These are phyloP conservation scores for Solanum phureja DNA, from an alignment of 257 asterid species.

Conservation along the genomic window DNA sequence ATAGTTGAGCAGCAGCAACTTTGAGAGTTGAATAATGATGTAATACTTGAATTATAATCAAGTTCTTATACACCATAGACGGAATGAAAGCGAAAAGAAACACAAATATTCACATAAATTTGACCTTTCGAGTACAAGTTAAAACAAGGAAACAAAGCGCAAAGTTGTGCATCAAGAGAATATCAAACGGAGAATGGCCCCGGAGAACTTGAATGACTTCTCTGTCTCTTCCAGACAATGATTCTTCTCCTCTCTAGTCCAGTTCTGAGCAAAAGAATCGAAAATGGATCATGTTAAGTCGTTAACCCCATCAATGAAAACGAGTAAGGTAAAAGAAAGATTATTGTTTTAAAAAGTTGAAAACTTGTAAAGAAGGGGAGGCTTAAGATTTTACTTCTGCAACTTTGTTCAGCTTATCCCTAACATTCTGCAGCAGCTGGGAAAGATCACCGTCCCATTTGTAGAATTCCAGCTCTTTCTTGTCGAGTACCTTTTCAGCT, in stretches of 20 bases:
- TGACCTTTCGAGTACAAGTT: slow-evolving; percentile 1
- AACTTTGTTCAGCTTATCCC: slow-evolving; percentile 70
- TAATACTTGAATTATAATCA: background rate
- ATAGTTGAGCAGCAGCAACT: background rate
- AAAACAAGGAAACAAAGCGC: background rate
- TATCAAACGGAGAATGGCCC: slow-evolving; percentile 72
- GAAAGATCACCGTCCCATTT: slow-evolving; percentile 86
- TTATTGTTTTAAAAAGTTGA: background rate
- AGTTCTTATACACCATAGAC: background rate
- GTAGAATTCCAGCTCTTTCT: slow-evolving; percentile 85
- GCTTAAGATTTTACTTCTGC: slow-evolving; percentile 44
- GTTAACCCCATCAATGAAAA: background rate
- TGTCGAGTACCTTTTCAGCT: slow-evolving; percentile 54
- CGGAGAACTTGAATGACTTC: slow-evolving; percentile 89
- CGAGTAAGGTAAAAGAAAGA: background rate
- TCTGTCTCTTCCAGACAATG: slow-evolving; percentile 90
- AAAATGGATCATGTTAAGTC: background rate
- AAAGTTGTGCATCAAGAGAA: slow-evolving; percentile 27
- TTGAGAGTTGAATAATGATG: background rate
- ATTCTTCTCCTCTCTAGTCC: slow-evolving; percentile 87
- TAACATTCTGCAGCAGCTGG: slow-evolving; percentile 71
- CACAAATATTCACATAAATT: background rate
- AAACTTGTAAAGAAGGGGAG: background rate
- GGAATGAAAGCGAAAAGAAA: background rate
- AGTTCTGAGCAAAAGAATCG: slow-evolving; percentile 27